Conservation (phyloP, 768 basidiomycete genomes). For the Phylloporus sp. region DNA sequence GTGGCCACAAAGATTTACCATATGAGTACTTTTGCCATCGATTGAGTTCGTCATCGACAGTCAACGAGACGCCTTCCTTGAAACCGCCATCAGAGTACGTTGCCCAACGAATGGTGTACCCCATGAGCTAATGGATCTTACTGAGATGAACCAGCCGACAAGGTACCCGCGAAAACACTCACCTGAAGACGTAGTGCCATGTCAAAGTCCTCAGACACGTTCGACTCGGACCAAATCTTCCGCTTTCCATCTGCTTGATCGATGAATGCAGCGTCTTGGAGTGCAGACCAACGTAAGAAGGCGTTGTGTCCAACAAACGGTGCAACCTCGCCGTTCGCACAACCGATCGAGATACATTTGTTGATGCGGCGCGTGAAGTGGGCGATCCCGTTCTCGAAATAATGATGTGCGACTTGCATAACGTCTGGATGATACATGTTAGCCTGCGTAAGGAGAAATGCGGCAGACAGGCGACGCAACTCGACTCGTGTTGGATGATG, state of each 20-base stretch:
- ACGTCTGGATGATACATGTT: conserved; percentile 49
- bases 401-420: conserved; percentile 86
- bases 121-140: conserved; percentile 26
- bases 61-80: conserved; percentile 89
- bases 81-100: conserved; percentile 85
- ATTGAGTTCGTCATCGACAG: conserved; percentile 87
- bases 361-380: conserved; percentile 91
- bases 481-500: conserved; percentile 90
- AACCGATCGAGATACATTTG: conserved; percentile 73
- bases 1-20: conserved; percentile 40
- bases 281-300: conserved; percentile 84
- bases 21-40: conserved; percentile 90
- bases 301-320: conserved; percentile 89
- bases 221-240: conserved; percentile 68
- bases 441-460: conserved; percentile 20
- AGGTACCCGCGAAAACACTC: conserved; percentile 8
- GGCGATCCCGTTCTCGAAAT: conserved; percentile 91
- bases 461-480: conserved; percentile 26
- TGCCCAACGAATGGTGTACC: conserved; percentile 51
- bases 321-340: conserved; percentile 71
- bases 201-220: conserved; percentile 70
- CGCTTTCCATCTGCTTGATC: conserved; percentile 53
- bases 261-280: conserved; percentile 82
- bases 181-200: conserved; percentile 57
- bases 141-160: conserved; percentile 57